Evolutionary conservation across 495 filamentous ascomycete species (phyloP).

Genomic region (Mycothermus thermophilus): DNA sequence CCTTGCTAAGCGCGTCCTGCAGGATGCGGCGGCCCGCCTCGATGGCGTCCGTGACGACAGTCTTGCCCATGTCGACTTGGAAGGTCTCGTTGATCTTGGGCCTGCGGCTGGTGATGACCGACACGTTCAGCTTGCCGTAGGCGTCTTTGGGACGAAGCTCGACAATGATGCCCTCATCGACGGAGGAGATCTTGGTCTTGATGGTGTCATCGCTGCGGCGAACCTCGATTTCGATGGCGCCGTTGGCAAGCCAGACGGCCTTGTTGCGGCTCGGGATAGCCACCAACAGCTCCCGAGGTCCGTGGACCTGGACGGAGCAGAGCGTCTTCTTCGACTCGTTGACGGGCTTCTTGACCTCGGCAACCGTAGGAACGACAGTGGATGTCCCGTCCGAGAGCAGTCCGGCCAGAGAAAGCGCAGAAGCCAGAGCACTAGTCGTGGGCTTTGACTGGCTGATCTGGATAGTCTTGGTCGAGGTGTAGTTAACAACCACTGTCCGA

Average conservation of each 20-base stretch:
- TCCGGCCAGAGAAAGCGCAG: slow-evolving; percentile 23
- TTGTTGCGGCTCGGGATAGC: slow-evolving; percentile 25
- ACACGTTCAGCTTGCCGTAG: slow-evolving; percentile 28
- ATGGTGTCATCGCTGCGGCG: slow-evolving; percentile 25
- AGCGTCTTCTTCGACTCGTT: slow-evolving; percentile 13
- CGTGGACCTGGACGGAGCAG: slow-evolving; percentile 25
- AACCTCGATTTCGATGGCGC: slow-evolving; percentile 31
- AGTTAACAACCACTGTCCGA: slow-evolving; percentile 24
- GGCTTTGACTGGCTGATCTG: slow-evolving; percentile 23
- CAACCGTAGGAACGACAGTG: slow-evolving; percentile 6
- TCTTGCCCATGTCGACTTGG: slow-evolving; percentile 29
- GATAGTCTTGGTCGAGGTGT: slow-evolving; percentile 24
- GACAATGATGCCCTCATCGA: slow-evolving; percentile 33
- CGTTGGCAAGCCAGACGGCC: slow-evolving; percentile 26
- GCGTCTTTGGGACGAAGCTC: slow-evolving; percentile 27
- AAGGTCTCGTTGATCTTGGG: slow-evolving; percentile 36
- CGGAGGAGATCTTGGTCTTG: slow-evolving; percentile 27
- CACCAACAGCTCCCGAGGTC: slow-evolving; percentile 27
- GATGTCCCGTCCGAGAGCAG: slow-evolving; percentile 26
- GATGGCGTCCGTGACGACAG: slow-evolving; percentile 20
- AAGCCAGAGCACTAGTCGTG: slow-evolving; percentile 26
- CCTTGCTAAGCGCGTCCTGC: slow-evolving; percentile 22
- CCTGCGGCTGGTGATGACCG: slow-evolving; percentile 28
- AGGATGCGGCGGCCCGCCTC: slow-evolving; percentile 28
- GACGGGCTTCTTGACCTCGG: slow-evolving; percentile 7